Evolutionary conservation across 495 filamentous ascomycete species (phyloP).

Genomic region (Penicillium ochrochloron): DNA sequence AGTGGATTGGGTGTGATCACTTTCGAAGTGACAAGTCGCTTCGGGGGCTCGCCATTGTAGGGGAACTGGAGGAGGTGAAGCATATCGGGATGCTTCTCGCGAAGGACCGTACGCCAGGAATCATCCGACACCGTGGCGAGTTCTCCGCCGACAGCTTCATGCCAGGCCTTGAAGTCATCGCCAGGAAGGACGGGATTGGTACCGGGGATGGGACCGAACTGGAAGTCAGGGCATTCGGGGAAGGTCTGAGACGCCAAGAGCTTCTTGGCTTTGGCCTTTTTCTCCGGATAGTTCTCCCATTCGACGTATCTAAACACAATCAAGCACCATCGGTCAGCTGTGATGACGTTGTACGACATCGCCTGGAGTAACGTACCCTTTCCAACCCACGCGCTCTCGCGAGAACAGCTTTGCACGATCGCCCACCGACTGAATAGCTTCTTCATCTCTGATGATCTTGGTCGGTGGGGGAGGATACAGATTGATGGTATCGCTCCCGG

Average conservation of each 20-base stretch:
- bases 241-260: conserved; percentile 63
- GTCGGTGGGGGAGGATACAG: conserved; percentile 26
- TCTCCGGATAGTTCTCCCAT: conserved; percentile 72
- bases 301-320: conserved; percentile 55
- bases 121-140: conserved; percentile 54
- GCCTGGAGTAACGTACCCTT: conserved; percentile 29
- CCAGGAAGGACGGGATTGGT: conserved; percentile 68
- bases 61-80: conserved; percentile 71
- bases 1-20: conserved; percentile 62
- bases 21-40: conserved; percentile 50
- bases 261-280: conserved; percentile 59
- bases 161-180: conserved; percentile 67
- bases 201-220: conserved; percentile 59
- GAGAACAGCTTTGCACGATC: conserved; percentile 41
- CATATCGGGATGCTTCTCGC: conserved; percentile 69
- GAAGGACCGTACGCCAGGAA: conserved; percentile 60
- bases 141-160: conserved; percentile 60
- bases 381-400: conserved; percentile 42
- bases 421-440: conserved; percentile 38
- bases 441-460: conserved; percentile 40
- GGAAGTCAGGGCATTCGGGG: conserved; percentile 60
- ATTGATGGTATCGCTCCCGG: conserved; percentile 31
- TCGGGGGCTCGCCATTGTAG: conserved; percentile 70
- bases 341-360: background rate
- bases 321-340: background rate